Conservation (phyloP, 2,329 filamentous ascomycete species). For the Huntiella moniliformis region DNA sequence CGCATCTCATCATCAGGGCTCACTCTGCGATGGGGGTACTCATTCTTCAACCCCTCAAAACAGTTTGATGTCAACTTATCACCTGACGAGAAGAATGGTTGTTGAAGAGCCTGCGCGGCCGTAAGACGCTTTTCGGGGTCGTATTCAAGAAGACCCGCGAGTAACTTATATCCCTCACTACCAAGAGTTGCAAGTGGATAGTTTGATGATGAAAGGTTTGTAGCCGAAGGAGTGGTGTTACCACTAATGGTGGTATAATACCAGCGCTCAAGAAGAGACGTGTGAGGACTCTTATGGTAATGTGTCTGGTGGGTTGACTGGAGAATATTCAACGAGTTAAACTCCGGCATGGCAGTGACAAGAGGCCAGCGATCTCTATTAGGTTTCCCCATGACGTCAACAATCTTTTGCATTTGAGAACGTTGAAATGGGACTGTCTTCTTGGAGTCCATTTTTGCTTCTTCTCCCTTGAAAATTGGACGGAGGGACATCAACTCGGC, state of each 20-base stretch:
- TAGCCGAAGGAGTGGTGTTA: conserved; percentile 28
- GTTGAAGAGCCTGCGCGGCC: conserved; percentile 71
- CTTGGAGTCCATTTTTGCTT: conserved; percentile 97
- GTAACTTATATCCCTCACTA: conserved; percentile 60
- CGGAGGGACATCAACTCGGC: conserved; percentile 77
- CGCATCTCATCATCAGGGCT: conserved; percentile 90
- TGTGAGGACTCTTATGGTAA: conserved; percentile 16
- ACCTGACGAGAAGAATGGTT: conserved; percentile 68
- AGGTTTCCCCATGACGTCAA: conserved; percentile 85
- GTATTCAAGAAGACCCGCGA: conserved; percentile 74
- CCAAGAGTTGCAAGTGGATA: conserved; percentile 41
- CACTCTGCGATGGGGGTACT: conserved; percentile 79
- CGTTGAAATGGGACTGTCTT: conserved; percentile 94
- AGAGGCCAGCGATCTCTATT: conserved; percentile 79
- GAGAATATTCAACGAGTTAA: conserved; percentile 36
- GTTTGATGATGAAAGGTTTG: conserved; percentile 22
- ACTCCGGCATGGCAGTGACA: conserved; percentile 73
- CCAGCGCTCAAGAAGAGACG: conserved; percentile 55
- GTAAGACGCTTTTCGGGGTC: conserved; percentile 79
- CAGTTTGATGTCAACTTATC: conserved; percentile 63
- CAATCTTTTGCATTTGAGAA: conserved; percentile 98
- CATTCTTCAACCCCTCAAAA: conserved; percentile 73
- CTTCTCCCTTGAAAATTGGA: conserved; percentile 95
- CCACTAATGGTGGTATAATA: conserved; percentile 53
- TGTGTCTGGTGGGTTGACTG: conserved; percentile 18